Percentiles rank a stretch among this genome's conserved stretches.
These are phyloP conservation scores for Apiospora aurea DNA, from an alignment of 2,329 filamentous ascomycete species.

Conservation along the genomic window DNA sequence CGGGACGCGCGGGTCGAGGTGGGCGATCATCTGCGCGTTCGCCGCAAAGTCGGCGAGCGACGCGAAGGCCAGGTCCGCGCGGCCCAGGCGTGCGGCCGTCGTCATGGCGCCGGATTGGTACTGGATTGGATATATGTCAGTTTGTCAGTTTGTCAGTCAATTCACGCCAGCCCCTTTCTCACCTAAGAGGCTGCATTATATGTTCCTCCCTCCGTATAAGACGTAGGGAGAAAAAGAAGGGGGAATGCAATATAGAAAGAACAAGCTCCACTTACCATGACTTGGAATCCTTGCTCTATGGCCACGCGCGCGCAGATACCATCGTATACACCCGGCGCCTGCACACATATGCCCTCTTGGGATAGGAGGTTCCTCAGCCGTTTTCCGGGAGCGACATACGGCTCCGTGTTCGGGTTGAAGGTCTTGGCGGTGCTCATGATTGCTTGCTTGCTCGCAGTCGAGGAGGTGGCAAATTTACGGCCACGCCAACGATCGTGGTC, in stretches of 20 bases:
- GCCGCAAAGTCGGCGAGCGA: constrained; percentile 68
- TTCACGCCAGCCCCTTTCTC: background rate
- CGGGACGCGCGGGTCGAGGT: constrained; percentile 60
- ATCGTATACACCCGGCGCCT: constrained; percentile 27
- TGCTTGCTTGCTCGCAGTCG: background rate
- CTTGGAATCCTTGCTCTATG: constrained; percentile 26
- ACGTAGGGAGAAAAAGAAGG: background rate
- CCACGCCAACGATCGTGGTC: background rate
- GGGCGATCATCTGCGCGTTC: constrained; percentile 71
- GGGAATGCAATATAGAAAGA: background rate
- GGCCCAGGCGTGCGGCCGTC: constrained; percentile 63
- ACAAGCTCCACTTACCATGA: constrained; percentile 2
- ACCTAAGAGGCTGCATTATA: background rate
- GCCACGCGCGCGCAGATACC: constrained; percentile 27
- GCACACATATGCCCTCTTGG: constrained; percentile 25
- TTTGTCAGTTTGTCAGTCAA: background rate
- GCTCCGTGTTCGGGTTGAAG: background rate
- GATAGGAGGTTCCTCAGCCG: constrained; percentile 24
- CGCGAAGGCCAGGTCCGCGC: constrained; percentile 68
- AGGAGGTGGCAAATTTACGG: background rate
- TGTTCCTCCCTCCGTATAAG: background rate
- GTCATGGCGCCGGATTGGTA: constrained; percentile 30
- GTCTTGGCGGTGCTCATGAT: background rate
- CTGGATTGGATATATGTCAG: background rate
- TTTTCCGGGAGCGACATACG: constrained; percentile 21